Evolutionary conservation across 768 basidiomycete species (phyloP), one percentile per base, ranked within the genome.

Genomic region (Tephrocybe sp.): DNA sequence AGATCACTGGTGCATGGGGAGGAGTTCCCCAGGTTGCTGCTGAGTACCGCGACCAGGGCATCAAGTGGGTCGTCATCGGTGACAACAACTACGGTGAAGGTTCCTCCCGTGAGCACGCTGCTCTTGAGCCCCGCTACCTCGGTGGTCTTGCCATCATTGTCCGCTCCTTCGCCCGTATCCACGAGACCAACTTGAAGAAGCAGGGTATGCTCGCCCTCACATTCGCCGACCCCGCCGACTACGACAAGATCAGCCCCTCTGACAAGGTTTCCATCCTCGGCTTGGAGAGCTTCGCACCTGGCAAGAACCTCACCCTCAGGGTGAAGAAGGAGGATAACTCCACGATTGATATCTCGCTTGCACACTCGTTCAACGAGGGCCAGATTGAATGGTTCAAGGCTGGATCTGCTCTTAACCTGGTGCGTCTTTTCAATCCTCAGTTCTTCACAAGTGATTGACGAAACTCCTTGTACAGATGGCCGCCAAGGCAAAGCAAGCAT

Each of bases 311-410:
- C 70, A 89, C 85, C 30, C 75, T 95, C 48, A 77, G 79, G 39
- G 75, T 81, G 60, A 92, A 92, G 74, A 97, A 98, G 72, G 68
- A 77, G 55, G 86, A 96, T 65, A 92, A 93, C 44, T 44, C 31
- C 11, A 36, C 35, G 2, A 32, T 31, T n/a, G 79, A 89, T 63
- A 77, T 96, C 58, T 42, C 79, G 17, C 84, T 94, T 53, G 89
- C 91, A 20, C 93, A 97, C 71, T 89, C 92, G 11, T 98, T 97
- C 80, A 98, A 98, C 66, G 87, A 92, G 71, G 92, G 92, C 41
- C 95, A 97, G 73, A 95, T 97, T 65, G 92, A 82, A 61, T 97
- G 96, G 95, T 98, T 97, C 85, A 95, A 94, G 80, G 93, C 93
- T 62, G 96, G 96, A 36, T 92, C 89, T 58, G 26, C 26, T 7